Conservation (phyloP, 495 filamentous ascomycete genomes). For the Lasiosphaeria miniovina region DNA sequence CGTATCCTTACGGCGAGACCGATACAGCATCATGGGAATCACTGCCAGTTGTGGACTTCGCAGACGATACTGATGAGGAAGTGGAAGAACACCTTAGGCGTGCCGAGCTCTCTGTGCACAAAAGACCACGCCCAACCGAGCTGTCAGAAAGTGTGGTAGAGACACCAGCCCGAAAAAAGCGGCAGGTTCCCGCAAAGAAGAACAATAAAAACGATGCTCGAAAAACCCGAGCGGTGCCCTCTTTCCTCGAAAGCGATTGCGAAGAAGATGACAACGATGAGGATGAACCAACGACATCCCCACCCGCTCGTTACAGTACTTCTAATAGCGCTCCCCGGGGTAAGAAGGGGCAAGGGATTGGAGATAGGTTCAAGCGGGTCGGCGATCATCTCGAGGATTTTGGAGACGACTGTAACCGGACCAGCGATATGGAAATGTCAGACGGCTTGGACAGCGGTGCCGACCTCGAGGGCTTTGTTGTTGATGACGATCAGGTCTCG, state of each 20-base stretch:
- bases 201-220: not conserved
- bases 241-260: conserved; percentile 10
- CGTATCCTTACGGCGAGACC: conserved; percentile 26
- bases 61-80: conserved; percentile 24
- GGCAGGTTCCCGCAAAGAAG: not conserved
- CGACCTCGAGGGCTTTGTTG: conserved; percentile 45
- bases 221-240: not conserved
- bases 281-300: conserved; percentile 10
- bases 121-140: conserved; percentile 2
- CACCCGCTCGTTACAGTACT: not conserved
- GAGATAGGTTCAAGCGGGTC: conserved; percentile 14
- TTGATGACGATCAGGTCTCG: conserved; percentile 40
- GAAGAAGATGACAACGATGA: conserved; percentile 14
- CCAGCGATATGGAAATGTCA: conserved; percentile 43
- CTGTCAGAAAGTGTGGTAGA: not conserved
- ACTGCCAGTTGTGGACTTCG: conserved; percentile 32
- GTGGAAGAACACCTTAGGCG: conserved; percentile 10
- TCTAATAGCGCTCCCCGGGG: not conserved
- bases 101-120: conserved; percentile 1
- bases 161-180: conserved; percentile 2
- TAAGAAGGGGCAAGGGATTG: conserved; percentile 16
- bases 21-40: conserved; percentile 29
- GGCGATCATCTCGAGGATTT: conserved; percentile 41
- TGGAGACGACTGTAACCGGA: conserved; percentile 48
- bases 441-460: conserved; percentile 46